phyloP scores from a whole-genome alignment of 306 rosid genomes.

The Betula pendula region DNA sequence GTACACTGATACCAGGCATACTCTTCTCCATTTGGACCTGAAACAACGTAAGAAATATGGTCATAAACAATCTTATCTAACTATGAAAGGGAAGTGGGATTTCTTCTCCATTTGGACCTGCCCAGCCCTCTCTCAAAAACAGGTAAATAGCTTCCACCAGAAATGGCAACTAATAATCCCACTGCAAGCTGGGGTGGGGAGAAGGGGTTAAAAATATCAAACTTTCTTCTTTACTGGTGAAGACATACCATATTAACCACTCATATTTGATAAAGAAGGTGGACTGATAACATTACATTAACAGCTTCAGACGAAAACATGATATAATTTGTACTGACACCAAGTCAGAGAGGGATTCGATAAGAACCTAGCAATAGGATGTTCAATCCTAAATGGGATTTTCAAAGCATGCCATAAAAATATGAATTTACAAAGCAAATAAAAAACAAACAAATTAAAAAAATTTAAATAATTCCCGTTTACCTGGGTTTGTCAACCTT shows the following conservation, averaged over 20 bases:
- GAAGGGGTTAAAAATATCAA: not conserved
- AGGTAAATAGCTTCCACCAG: not conserved
- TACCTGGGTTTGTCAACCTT: constrained; percentile 66
- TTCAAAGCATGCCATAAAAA: constrained; percentile 8
- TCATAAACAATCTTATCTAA: not conserved
- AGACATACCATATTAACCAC: not conserved
- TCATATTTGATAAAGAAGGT: not conserved
- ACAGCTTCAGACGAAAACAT: not conserved
- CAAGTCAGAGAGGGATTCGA: not conserved
- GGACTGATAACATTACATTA: not conserved
- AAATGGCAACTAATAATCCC: constrained; percentile 9
- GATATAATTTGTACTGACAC: not conserved
- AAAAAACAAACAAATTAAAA: constrained; percentile 2
- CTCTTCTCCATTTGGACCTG: constrained; percentile 97
- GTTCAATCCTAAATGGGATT: not conserved
- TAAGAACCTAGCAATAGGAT: not conserved
- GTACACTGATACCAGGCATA: constrained; percentile 98
- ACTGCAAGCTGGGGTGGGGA: not conserved
- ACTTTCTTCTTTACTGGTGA: not conserved
- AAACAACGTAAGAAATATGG: constrained; percentile 22
- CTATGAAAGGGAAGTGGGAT: not conserved
- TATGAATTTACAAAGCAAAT: not conserved
- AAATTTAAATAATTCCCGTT: not conserved
- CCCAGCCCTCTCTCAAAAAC: not conserved
- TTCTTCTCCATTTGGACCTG: not conserved